These are phyloP conservation scores for Peronospora destructor DNA, from an alignment of 352 stramenopile genomes.

Conservation along the genomic window DNA sequence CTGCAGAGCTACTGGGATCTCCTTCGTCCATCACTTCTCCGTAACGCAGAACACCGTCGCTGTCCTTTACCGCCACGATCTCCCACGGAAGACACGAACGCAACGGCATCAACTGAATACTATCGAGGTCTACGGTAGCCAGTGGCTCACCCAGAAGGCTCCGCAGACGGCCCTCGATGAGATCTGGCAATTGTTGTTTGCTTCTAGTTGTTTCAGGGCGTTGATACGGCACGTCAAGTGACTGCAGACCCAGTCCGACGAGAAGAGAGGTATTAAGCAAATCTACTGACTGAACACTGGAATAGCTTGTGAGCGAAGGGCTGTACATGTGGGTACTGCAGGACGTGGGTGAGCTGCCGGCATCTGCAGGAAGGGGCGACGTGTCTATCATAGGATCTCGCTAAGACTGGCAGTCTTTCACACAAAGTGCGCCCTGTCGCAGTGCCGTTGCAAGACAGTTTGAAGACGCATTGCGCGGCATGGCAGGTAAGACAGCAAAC, in stretches of 20 bases:
- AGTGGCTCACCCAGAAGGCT: constrained; percentile 30
- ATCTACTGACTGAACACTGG: background rate
- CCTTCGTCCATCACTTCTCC: constrained; percentile 28
- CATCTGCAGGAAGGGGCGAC: constrained; percentile 14
- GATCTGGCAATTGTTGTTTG: constrained; percentile 7
- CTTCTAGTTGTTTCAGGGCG: background rate
- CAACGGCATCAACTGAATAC: constrained; percentile 28
- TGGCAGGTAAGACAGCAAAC: constrained; percentile 25
- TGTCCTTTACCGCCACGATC: constrained; percentile 36
- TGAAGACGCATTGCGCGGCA: constrained; percentile 18
- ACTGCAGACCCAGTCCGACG: constrained; percentile 1
- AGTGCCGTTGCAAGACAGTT: constrained; percentile 38
- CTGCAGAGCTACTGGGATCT: constrained; percentile 17
- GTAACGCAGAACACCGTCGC: constrained; percentile 30
- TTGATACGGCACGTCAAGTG: background rate
- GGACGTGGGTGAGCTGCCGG: constrained; percentile 12
- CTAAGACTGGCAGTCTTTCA: too few species aligned
- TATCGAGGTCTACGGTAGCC: constrained; percentile 20
- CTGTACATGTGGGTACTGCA: constrained; percentile 6
- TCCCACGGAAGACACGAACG: constrained; percentile 42
- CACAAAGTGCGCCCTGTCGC: constrained; percentile 32
- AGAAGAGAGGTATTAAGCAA: background rate
- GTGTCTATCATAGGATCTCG: constrained; percentile 10
- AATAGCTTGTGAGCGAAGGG: background rate
- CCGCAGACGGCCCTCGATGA: constrained; percentile 26